phyloP scores from a whole-genome alignment of 352 stramenopile genomes.

The Elongisporangium undulatum region DNA sequence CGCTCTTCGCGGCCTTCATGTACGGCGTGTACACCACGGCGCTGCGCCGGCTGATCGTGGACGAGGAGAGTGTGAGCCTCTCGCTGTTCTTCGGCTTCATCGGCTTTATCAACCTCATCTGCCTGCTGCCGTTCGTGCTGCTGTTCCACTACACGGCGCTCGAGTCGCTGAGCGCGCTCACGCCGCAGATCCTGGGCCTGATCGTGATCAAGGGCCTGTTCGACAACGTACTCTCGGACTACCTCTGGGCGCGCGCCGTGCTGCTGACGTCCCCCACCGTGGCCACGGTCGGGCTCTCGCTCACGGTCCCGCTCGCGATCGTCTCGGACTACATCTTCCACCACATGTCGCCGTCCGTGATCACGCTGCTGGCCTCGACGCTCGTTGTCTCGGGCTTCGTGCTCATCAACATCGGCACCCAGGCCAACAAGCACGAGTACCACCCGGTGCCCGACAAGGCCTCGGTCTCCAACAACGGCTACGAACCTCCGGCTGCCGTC shows the following conservation, averaged over 20 bases:
- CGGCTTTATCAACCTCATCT: slow-evolving; percentile 86
- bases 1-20: slow-evolving; percentile 80
- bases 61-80: slow-evolving; percentile 89
- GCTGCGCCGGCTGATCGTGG: slow-evolving; percentile 62
- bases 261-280: slow-evolving; percentile 95
- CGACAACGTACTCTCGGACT: slow-evolving; percentile 95
- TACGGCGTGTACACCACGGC: slow-evolving; percentile 95
- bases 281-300: slow-evolving; percentile 92
- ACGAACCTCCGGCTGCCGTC: neutral
- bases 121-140: slow-evolving; percentile 65
- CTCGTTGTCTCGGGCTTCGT: slow-evolving; percentile 76
- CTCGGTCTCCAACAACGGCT: neutral
- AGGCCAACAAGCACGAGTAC: slow-evolving; percentile 60
- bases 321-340: slow-evolving; percentile 81
- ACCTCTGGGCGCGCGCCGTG: slow-evolving; percentile 93
- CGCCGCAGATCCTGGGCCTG: slow-evolving; percentile 72
- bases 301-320: slow-evolving; percentile 96
- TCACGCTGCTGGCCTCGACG: slow-evolving; percentile 58
- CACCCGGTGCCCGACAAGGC: slow-evolving; percentile 30
- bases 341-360: slow-evolving; percentile 31
- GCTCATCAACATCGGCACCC: slow-evolving; percentile 57
- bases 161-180: slow-evolving; percentile 55
- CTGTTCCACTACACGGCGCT: slow-evolving; percentile 52
- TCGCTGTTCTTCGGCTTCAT: slow-evolving; percentile 94
- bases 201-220: slow-evolving; percentile 89